These are phyloP conservation scores for Macrophomina phaseolina DNA, from an alignment of 2,329 filamentous ascomycete genomes.

Conservation along the genomic window DNA sequence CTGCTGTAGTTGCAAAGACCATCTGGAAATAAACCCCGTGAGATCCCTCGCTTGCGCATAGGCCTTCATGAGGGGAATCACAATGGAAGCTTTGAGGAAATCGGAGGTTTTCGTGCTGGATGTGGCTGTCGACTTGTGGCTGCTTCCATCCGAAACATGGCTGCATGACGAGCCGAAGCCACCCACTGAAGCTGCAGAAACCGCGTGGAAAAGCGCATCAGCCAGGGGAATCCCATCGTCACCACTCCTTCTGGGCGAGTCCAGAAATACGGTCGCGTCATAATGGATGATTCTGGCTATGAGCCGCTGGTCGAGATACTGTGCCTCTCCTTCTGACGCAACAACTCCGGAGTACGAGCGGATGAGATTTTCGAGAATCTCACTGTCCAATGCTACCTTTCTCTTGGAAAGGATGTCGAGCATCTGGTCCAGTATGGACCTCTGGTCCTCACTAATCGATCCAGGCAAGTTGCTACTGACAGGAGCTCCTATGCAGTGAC, in stretches of 20 bases:
- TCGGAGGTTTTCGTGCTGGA: conserved; percentile 10
- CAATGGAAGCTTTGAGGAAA: conserved; percentile 29
- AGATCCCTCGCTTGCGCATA: conserved; percentile 43
- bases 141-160: conserved; percentile 4
- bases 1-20: conserved; percentile 40
- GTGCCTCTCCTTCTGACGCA: neutral
- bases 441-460: neutral
- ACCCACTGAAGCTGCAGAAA: neutral
- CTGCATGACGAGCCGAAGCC: neutral
- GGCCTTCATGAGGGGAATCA: conserved; percentile 41
- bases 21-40: conserved; percentile 41
- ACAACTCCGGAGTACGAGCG: conserved; percentile 40
- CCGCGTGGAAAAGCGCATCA: conserved; percentile 18
- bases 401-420: conserved; percentile 36
- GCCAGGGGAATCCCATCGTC: neutral
- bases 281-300: conserved; percentile 41
- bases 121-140: neutral
- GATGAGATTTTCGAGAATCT: conserved; percentile 40
- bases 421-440: conserved; percentile 35
- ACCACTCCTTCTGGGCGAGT: conserved; percentile 31
- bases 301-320: conserved; percentile 29
- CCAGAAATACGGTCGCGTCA: conserved; percentile 41
- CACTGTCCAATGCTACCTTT: conserved; percentile 36
- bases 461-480: conserved; percentile 33
- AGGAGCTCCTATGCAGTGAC: conserved; percentile 42